Base-by-base conservation (phyloP, 441 rosid species). In the Adansonia gregorii region DNA sequence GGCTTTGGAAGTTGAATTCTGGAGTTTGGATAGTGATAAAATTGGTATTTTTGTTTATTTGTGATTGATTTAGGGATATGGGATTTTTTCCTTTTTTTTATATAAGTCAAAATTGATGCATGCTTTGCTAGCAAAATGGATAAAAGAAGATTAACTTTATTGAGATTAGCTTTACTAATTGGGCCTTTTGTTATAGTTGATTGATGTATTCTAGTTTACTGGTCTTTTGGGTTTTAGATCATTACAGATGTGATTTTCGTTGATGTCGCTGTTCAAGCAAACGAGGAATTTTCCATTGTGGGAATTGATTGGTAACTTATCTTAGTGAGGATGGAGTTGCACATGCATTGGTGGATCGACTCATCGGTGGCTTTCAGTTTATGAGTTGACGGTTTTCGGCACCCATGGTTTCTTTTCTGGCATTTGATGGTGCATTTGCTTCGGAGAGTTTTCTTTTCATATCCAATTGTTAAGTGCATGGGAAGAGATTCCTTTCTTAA, bases 11-110 rank as follows among this genome's bases (percentile, higher is more conserved):
- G 59, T 64, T 72, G 72, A 35, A 61, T 77, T 56, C 14, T 58
- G 19, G 67, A 66, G 35, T 67, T 55, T 74, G 12, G 59, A 61
- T 83, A 22, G 52, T 48, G 68, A 48, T 10, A 9, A 70, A 70
- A 48, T 63, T 71, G 66, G n/a, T 48, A 6, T 60, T 54, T 82
- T 41, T 69, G 51, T 51, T 68, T 72, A 0, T 35, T 63, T 49
- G n/a, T 77, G 49, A 74, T 76, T 65, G 41, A 56, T 76, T 75
- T 83, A 61, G 72, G 80, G 71, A 79, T 79, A 78, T 72, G 73
- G 80, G 75, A 24, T 24, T 24, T 24, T 24, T 24, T 24, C 27
- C 1, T 24, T 68, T 66, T 64, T 77, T 19, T 2, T 24, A 19
- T 73, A 51, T 31, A n/a, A 60, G 76, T 79, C 71, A 73, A 80